Percentiles rank a stretch among this genome's conserved stretches.
Evolutionary conservation across 139 green algal genomes (phyloP).

Genomic region (Haematococcus sp.): DNA sequence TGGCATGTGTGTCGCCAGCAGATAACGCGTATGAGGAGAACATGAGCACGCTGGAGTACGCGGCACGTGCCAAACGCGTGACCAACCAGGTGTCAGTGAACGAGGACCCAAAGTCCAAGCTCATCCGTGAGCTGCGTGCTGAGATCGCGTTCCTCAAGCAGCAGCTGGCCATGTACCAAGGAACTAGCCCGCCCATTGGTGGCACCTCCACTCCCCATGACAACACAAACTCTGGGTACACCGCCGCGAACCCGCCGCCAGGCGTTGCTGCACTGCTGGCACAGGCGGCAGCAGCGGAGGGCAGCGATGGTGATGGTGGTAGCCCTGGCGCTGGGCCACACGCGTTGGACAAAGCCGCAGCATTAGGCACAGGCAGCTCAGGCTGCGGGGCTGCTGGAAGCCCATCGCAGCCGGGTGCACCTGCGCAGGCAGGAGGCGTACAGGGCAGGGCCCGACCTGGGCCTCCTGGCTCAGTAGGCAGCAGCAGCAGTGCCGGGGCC

Average conservation of each 20-base stretch:
- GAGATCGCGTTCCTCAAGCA: slow-evolving; percentile 45
- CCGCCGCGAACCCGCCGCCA: neutral
- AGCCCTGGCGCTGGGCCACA: no score
- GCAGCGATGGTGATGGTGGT: no score
- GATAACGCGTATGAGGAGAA: slow-evolving; percentile 45
- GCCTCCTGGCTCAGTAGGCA: neutral
- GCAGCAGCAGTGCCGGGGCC: no score
- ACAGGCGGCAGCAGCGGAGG: neutral
- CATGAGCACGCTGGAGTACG: slow-evolving; percentile 58
- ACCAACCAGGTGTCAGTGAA: slow-evolving; percentile 52
- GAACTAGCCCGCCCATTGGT: neutral
- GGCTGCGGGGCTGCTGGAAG: no score
- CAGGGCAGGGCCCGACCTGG: neutral
- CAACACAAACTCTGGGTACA: neutral
- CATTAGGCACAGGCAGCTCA: neutral
- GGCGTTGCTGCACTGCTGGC: neutral
- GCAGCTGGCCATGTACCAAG: slow-evolving; percentile 28
- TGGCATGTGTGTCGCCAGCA: slow-evolving; percentile 44
- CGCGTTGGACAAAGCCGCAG: no score
- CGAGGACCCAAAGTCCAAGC: slow-evolving; percentile 50
- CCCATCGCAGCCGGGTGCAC: neutral
- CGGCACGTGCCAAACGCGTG: slow-evolving; percentile 30
- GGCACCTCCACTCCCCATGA: no score
- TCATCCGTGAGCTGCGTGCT: slow-evolving; percentile 52
- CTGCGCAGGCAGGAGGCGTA: neutral